A percentile compares a stretch with the other conserved stretches of the same genome.
Evolutionary conservation across 495 filamentous ascomycete species (phyloP).

Genomic region (Penicillium parvum): DNA sequence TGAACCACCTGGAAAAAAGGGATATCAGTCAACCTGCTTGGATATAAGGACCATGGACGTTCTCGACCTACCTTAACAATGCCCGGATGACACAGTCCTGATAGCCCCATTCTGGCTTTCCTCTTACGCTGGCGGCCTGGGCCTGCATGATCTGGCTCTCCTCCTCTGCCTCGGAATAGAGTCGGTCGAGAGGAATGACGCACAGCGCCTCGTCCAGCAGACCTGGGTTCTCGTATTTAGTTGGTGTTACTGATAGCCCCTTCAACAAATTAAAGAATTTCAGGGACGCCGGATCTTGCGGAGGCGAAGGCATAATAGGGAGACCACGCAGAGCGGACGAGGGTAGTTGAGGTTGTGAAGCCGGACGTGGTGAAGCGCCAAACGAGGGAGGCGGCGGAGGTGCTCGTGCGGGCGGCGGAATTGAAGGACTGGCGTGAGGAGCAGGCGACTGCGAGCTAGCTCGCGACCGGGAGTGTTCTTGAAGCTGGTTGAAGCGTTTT

Average conservation of each 20-base stretch:
- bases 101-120: constrained; percentile 91
- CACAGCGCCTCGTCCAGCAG: constrained; percentile 88
- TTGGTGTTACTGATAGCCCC: constrained; percentile 76
- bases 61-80: constrained; percentile 59
- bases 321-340: constrained; percentile 61
- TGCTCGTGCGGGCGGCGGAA: constrained; percentile 42
- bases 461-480: constrained; percentile 51
- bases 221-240: constrained; percentile 94
- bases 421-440: constrained; percentile 28
- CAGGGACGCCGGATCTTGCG: constrained; percentile 65
- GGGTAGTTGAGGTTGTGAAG: constrained; percentile 44
- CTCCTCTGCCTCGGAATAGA: constrained; percentile 92
- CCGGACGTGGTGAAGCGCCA: constrained; percentile 31
- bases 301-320: constrained; percentile 76
- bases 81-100: constrained; percentile 96
- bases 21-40: constrained; percentile 19
- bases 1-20: constrained; percentile 75
- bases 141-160: constrained; percentile 83
- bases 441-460: constrained; percentile 50
- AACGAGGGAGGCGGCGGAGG: constrained; percentile 34
- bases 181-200: constrained; percentile 80
- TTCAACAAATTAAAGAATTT: constrained; percentile 83
- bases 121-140: constrained; percentile 77
- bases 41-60: not conserved
- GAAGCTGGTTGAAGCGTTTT: constrained; percentile 72